phyloP scores from a whole-genome alignment of 257 asterid species.

The Vinca minor region DNA sequence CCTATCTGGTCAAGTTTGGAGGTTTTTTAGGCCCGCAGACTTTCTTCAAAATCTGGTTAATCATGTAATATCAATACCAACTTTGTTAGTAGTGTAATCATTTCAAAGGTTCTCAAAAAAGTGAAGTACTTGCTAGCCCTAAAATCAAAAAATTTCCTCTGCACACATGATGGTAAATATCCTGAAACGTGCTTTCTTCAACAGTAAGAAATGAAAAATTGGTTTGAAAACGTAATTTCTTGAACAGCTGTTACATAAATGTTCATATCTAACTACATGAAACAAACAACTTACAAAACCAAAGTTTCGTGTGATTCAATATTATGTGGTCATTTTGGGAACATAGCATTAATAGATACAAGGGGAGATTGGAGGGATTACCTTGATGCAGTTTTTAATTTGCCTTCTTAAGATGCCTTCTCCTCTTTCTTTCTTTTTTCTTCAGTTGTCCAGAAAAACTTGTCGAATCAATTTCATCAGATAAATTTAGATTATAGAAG shows the following conservation, averaged over 20 bases:
- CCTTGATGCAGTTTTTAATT: not conserved
- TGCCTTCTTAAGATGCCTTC: not conserved
- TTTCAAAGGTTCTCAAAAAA: not conserved
- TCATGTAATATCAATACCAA: not conserved
- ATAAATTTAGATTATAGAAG: conserved; percentile 3
- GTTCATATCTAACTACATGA: not conserved
- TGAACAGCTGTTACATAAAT: not conserved
- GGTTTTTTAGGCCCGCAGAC: not conserved
- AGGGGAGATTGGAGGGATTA: not conserved
- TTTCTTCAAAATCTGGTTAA: no score
- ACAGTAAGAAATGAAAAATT: no score
- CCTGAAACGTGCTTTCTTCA: no score
- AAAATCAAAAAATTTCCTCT: no score
- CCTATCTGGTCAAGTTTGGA: not conserved
- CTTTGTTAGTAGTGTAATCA: not conserved
- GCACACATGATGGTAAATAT: no score
- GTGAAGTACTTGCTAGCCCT: not conserved
- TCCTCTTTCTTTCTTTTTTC: not conserved
- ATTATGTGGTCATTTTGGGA: not conserved
- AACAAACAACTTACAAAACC: not conserved
- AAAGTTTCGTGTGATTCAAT: not conserved
- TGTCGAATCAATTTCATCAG: not conserved
- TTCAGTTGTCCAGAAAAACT: not conserved
- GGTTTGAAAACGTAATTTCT: no score
- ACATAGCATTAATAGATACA: no score